A percentile compares a stretch with the other conserved stretches of the same genome.
phyloP scores from a whole-genome alignment of 2,329 filamentous ascomycete genomes.

The Intubia oerlemansii region DNA sequence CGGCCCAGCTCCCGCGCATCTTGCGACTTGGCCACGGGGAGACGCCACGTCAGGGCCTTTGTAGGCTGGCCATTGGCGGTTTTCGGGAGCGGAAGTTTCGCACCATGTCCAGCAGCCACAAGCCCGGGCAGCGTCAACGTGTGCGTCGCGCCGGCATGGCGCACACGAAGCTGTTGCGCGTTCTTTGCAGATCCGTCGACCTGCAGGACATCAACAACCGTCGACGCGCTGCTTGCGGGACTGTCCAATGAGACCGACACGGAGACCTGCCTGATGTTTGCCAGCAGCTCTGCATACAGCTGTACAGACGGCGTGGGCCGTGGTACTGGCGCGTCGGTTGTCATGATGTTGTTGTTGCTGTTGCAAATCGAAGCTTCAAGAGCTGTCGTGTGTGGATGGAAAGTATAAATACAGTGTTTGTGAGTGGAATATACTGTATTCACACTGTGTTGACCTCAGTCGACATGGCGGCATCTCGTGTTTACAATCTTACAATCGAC shows the following conservation, averaged over 20 bases:
- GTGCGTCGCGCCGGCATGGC: constrained; percentile 19
- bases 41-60: constrained; percentile 22
- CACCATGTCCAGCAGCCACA: constrained; percentile 17
- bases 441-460: constrained; percentile 1
- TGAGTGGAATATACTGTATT: neutral
- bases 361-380: too few relatives aligned
- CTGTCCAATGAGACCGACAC: constrained; percentile 29
- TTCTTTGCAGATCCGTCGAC: constrained; percentile 23
- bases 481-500: too few relatives aligned
- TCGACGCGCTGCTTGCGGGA: constrained; percentile 19
- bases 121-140: constrained; percentile 21
- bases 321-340: too few relatives aligned
- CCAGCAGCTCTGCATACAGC: constrained; percentile 43
- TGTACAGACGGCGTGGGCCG: constrained; percentile 1
- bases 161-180: constrained; percentile 21
- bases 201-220: constrained; percentile 20
- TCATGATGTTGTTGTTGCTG: too few relatives aligned
- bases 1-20: neutral
- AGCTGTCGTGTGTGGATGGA: too few relatives aligned
- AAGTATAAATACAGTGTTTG: too few relatives aligned
- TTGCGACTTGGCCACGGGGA: constrained; percentile 22
- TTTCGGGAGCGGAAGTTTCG: constrained; percentile 10
- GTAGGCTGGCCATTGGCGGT: constrained; percentile 10
- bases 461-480: too few relatives aligned
- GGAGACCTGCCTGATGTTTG: constrained; percentile 43